Evolutionary conservation across 176 grass and related monocot species (phyloP).

Genomic region (Bromus sterilis): DNA sequence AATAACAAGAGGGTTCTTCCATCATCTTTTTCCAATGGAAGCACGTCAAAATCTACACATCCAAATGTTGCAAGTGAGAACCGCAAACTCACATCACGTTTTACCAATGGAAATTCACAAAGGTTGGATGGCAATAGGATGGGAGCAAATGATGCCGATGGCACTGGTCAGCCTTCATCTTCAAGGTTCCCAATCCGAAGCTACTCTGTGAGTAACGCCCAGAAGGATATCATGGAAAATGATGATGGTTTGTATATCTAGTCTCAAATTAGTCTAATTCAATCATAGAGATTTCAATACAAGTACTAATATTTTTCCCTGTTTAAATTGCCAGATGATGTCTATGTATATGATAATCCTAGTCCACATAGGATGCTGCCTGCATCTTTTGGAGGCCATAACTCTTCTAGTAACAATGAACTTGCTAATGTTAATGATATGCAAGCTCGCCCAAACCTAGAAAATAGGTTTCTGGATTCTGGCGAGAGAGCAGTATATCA

Average conservation of each 20-base stretch:
- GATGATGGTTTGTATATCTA: slow-evolving; percentile 29
- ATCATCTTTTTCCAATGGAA: slow-evolving; percentile 29
- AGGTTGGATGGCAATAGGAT: slow-evolving; percentile 22
- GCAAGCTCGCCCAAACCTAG: slow-evolving; percentile 43
- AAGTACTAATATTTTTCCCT: slow-evolving; percentile 1
- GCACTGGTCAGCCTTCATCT: slow-evolving; percentile 30
- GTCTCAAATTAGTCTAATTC: slow-evolving; percentile 3
- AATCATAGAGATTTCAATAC: neutral
- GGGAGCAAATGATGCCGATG: slow-evolving; percentile 13
- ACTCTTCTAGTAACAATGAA: slow-evolving; percentile 17
- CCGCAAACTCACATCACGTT: slow-evolving; percentile 5
- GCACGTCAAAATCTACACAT: neutral
- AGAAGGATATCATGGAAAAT: neutral
- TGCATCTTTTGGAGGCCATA: slow-evolving; percentile 35
- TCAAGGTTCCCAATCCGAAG: slow-evolving; percentile 9
- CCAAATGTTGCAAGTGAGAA: slow-evolving; percentile 26
- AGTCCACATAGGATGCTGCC: slow-evolving; percentile 52
- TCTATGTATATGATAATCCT: slow-evolving; percentile 43
- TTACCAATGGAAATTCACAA: slow-evolving; percentile 11
- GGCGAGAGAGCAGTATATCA: slow-evolving; percentile 83
- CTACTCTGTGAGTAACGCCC: neutral
- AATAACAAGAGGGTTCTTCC: slow-evolving; percentile 34
- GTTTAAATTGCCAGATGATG: slow-evolving; percentile 45
- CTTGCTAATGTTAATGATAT: slow-evolving; percentile 31
- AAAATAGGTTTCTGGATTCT: slow-evolving; percentile 56